Base-by-base conservation (phyloP, 768 basidiomycete genomes). In the Pleurotus cornucopiae region DNA sequence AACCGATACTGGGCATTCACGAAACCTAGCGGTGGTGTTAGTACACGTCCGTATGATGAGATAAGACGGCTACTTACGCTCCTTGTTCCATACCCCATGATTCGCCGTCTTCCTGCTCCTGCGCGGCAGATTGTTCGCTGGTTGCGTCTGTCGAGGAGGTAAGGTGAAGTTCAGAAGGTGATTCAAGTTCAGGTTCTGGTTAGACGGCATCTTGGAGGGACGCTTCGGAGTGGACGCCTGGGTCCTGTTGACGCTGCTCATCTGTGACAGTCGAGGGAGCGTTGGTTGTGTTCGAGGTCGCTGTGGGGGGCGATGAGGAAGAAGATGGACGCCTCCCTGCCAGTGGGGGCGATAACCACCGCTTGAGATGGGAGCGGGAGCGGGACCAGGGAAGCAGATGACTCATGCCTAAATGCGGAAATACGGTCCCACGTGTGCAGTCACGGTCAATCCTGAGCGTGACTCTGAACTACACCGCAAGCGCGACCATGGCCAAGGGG, bases 1-100 rank as follows among this genome's bases (percentile, higher is more conserved):
- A 98, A 98, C 57, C 94, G 82, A 73, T 95, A 97, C 67, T 95
- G 93, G 6, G 95, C 94, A 71, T 98, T 97, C 62, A 98, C 86
- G 67, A 94, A 98, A 62, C 89, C 93, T 94, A 67, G n/a, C 51
- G 38, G 54, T 6, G 54, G 56, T 56, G 61, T 56, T 52, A 40
- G 62, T n/a, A 51, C 46, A 62, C 58, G 63, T 58, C 49, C 57
- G 53, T 37, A 25, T 37, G 51, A 49, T 41, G 49, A 48, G 16
- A 34, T 45, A 56, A 46, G 55, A 38, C 47, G 26, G 37, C 41
- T 9, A 86, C 92, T 76, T 74, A 92, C 93, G 86, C 73, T 97
- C 95, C 78, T 92, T 91, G 67, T 89, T 92, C 88, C 91, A 91
- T 26, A 88, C 79, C 16, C 84, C 82, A 39, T 80, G 75, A 43